These are phyloP conservation scores for Tetraselmis chui DNA, from an alignment of 139 green algal genomes.

Conservation along the genomic window DNA sequence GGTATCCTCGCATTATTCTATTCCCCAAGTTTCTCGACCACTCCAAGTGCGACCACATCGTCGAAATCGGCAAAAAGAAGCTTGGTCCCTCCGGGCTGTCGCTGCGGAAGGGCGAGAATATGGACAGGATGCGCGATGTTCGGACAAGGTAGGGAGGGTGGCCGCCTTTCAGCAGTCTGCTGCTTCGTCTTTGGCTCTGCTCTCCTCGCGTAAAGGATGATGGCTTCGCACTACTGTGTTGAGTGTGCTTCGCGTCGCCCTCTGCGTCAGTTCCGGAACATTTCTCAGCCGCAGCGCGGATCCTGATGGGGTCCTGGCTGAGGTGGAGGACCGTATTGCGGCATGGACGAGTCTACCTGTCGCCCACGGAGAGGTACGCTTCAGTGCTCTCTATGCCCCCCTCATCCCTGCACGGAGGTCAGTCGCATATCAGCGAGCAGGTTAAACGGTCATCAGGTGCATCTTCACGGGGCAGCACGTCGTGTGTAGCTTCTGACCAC, in stretches of 20 bases:
- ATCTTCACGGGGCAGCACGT: too few species aligned
- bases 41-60: slow-evolving; percentile 26
- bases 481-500: too few species aligned
- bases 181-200: too few species aligned
- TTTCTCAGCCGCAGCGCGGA: slow-evolving; percentile 38
- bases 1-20: slow-evolving; percentile 39
- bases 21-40: slow-evolving; percentile 48
- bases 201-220: too few species aligned
- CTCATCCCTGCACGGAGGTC: too few species aligned
- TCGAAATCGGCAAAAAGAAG: slow-evolving; percentile 28
- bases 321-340: slow-evolving; percentile 46
- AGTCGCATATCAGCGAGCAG: too few species aligned
- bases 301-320: slow-evolving; percentile 31
- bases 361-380: slow-evolving; percentile 34
- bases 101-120: slow-evolving; percentile 32
- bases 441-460: too few species aligned
- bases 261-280: slow-evolving; percentile 21
- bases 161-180: too few species aligned
- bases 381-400: too few species aligned
- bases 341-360: slow-evolving; percentile 27
- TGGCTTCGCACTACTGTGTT: too few species aligned
- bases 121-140: slow-evolving; percentile 28
- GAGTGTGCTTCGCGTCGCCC: too few species aligned
- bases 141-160: slow-evolving; percentile 43
- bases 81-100: slow-evolving; percentile 35